A percentile compares a stretch with the other conserved stretches of the same genome.
Evolutionary conservation across 2,329 filamentous ascomycete species (phyloP).

Genomic region (Hysterium pulicare): DNA sequence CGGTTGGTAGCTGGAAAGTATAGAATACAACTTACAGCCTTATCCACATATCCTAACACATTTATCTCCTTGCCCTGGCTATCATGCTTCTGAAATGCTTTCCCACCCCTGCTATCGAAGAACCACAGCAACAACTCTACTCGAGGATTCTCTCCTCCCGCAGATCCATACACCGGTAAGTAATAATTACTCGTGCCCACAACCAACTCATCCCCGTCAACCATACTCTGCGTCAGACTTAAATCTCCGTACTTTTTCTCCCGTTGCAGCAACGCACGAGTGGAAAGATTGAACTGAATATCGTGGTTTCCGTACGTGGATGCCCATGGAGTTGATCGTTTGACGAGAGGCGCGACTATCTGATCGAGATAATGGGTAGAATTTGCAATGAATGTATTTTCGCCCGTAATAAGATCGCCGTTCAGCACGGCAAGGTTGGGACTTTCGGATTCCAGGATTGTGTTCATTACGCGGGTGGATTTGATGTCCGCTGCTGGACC

Average conservation of each 20-base stretch:
- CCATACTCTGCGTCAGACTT: slow-evolving; percentile 44
- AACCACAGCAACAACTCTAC: slow-evolving; percentile 63
- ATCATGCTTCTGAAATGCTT: slow-evolving; percentile 43
- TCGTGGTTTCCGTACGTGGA: slow-evolving; percentile 73
- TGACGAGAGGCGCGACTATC: slow-evolving; percentile 57
- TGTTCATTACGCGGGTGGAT: slow-evolving; percentile 55
- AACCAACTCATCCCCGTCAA: slow-evolving; percentile 38
- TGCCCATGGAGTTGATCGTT: slow-evolving; percentile 58
- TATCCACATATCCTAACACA: slow-evolving; percentile 45
- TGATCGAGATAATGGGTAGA: slow-evolving; percentile 57
- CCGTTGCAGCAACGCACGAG: slow-evolving; percentile 38
- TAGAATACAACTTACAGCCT: slow-evolving; percentile 7
- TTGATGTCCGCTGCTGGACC: slow-evolving; percentile 55
- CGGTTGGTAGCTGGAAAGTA: too few species aligned
- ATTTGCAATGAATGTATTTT: slow-evolving; percentile 57
- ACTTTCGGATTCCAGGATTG: slow-evolving; percentile 55
- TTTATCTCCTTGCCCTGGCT: slow-evolving; percentile 21
- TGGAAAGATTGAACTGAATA: slow-evolving; percentile 55
- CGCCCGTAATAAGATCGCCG: slow-evolving; percentile 68
- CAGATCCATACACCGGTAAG: slow-evolving; percentile 49
- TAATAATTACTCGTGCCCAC: slow-evolving; percentile 53
- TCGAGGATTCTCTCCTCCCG: slow-evolving; percentile 6
- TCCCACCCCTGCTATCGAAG: slow-evolving; percentile 64
- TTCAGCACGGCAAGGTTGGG: slow-evolving; percentile 65
- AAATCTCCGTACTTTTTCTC: slow-evolving; percentile 35